Percentiles rank a stretch among this genome's conserved stretches.
Evolutionary conservation across 495 filamentous ascomycete species (phyloP).

Genomic region (Umbilicaria muhlenbergii): DNA sequence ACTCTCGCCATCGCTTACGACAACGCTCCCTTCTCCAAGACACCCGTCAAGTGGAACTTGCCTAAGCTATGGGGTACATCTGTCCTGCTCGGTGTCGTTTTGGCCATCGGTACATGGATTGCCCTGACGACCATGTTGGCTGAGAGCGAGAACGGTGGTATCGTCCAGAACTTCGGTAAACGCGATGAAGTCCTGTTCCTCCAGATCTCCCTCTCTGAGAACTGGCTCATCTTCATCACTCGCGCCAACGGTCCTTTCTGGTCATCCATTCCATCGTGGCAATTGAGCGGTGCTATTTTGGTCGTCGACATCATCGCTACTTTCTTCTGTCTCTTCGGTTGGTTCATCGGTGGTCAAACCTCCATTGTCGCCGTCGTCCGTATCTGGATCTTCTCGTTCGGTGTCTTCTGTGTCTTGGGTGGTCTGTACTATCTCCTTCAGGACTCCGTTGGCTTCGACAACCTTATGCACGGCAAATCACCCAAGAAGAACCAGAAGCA

Average conservation of each 20-base stretch:
- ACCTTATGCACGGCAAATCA: conserved; percentile 81
- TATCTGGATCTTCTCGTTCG: conserved; percentile 81
- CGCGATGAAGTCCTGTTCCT: conserved; percentile 76
- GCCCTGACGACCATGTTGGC: conserved; percentile 63
- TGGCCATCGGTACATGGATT: conserved; percentile 75
- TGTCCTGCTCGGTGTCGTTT: conserved; percentile 60
- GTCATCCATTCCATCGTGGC: conserved; percentile 71
- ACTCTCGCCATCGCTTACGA: conserved; percentile 90
- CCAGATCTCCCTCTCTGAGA: conserved; percentile 80
- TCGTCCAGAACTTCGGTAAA: conserved; percentile 74
- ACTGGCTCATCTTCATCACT: conserved; percentile 95
- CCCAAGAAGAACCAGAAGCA: conserved; percentile 60
- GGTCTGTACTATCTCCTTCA: conserved; percentile 62
- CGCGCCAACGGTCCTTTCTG: conserved; percentile 78
- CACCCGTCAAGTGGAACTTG: conserved; percentile 86
- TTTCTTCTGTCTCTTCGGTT: conserved; percentile 70
- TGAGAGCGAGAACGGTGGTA: conserved; percentile 51
- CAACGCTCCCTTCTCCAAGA: conserved; percentile 73
- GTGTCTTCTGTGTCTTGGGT: conserved; percentile 59
- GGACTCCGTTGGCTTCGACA: conserved; percentile 63
- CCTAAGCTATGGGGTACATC: conserved; percentile 90
- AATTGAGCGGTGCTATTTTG: conserved; percentile 59
- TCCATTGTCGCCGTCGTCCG: conserved; percentile 66
- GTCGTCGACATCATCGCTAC: conserved; percentile 71
- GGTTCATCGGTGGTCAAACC: conserved; percentile 49